These are phyloP conservation scores for Sarocladium kiliense DNA, from an alignment of 2,329 filamentous ascomycete genomes.

Conservation along the genomic window DNA sequence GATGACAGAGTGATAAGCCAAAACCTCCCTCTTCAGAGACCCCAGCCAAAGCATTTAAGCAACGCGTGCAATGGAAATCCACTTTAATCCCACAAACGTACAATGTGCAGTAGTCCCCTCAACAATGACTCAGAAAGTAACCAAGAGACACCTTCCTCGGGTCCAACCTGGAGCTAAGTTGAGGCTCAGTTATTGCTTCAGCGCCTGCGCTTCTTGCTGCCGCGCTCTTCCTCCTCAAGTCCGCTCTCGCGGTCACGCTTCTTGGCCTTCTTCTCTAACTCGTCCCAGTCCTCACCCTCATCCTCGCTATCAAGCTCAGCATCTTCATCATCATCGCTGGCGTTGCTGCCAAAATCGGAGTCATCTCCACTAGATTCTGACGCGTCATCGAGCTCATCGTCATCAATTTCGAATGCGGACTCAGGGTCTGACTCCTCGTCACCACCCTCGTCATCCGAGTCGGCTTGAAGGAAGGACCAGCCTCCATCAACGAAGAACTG, in stretches of 20 bases:
- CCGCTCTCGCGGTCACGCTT: conserved; percentile 67
- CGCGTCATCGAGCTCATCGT: conserved; percentile 78
- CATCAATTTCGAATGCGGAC: conserved; percentile 84
- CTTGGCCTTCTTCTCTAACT: conserved; percentile 84
- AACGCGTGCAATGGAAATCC: background rate
- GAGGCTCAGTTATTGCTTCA: background rate
- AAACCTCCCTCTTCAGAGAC: background rate
- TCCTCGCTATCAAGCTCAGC: conserved; percentile 64
- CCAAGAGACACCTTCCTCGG: background rate
- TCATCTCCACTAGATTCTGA: conserved; percentile 76
- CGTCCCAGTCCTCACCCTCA: conserved; percentile 88
- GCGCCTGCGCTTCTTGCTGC: conserved; percentile 8
- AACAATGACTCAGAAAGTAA: background rate
- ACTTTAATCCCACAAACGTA: background rate
- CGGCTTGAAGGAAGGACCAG: conserved; percentile 86
- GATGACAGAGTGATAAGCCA: background rate
- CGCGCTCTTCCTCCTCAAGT: conserved; percentile 6
- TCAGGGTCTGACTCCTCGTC: conserved; percentile 83
- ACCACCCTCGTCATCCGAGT: conserved; percentile 78
- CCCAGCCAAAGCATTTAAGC: background rate
- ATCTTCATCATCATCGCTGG: conserved; percentile 67
- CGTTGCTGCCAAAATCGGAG: conserved; percentile 86
- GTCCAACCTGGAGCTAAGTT: background rate
- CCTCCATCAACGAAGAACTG: conserved; percentile 93
- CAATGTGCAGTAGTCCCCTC: background rate